These are phyloP conservation scores for Fraxinus excelsior DNA, from an alignment of 257 asterid species.

Conservation along the genomic window DNA sequence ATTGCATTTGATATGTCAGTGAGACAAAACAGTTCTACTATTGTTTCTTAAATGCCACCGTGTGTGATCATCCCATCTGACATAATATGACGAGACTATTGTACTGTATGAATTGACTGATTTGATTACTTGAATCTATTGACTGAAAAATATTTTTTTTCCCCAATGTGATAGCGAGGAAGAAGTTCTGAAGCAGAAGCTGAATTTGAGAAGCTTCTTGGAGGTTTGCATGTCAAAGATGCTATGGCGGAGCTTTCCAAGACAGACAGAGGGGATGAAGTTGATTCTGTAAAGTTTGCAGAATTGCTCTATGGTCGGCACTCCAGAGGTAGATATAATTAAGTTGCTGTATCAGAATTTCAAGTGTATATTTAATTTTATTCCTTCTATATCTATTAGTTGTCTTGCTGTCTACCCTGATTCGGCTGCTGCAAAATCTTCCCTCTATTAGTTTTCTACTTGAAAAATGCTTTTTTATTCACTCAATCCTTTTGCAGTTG, in stretches of 20 bases:
- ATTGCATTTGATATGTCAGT: not conserved
- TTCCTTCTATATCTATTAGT: not conserved
- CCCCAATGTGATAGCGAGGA: constrained; percentile 56
- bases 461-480: constrained; percentile 42
- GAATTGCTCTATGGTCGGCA: constrained; percentile 77
- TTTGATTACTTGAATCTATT: not conserved
- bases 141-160: not conserved
- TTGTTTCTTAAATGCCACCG: not conserved
- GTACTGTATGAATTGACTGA: not conserved
- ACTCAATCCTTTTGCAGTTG: constrained; percentile 87
- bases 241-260: constrained; percentile 80
- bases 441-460: constrained; percentile 25
- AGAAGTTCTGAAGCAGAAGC: constrained; percentile 77
- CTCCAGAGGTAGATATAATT: constrained; percentile 62
- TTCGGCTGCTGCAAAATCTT: constrained; percentile 13
- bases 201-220: constrained; percentile 80
- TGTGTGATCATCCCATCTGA: not conserved
- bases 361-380: not conserved
- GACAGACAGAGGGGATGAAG: constrained; percentile 71
- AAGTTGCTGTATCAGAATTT: constrained; percentile 11
- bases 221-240: constrained; percentile 65
- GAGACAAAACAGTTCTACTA: not conserved
- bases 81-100: not conserved
- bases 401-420: constrained; percentile 3
- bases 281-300: constrained; percentile 43